Evolutionary conservation across 352 stramenopile species (phyloP).

Genomic region (Globisporangium parvum): DNA sequence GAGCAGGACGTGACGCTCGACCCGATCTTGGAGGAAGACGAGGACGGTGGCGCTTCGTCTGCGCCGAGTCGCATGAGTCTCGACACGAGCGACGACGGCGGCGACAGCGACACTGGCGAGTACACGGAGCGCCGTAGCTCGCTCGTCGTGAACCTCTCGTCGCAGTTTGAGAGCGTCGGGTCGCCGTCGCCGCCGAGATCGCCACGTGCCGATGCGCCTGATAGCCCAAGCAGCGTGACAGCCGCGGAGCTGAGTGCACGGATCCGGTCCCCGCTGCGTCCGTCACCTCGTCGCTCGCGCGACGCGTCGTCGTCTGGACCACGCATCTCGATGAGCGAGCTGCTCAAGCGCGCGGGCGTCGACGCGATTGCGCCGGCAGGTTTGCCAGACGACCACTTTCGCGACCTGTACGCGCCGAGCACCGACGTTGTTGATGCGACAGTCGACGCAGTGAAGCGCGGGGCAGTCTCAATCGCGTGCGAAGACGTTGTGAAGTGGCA

Average conservation of each 20-base stretch:
- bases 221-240: slow-evolving; percentile 5
- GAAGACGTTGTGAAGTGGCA: slow-evolving; percentile 39
- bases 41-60: slow-evolving; percentile 42
- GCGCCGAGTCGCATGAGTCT: slow-evolving; percentile 76
- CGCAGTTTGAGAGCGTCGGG: slow-evolving; percentile 64
- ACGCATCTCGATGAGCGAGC: slow-evolving; percentile 36
- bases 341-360: slow-evolving; percentile 29
- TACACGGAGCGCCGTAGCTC: slow-evolving; percentile 42
- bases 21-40: slow-evolving; percentile 59
- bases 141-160: slow-evolving; percentile 67
- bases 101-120: slow-evolving; percentile 50
- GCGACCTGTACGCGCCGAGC: slow-evolving; percentile 5
- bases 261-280: slow-evolving; percentile 12
- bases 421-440: background rate
- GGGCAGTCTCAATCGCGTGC: slow-evolving; percentile 32
- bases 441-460: slow-evolving; percentile 25
- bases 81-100: slow-evolving; percentile 45
- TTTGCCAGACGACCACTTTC: slow-evolving; percentile 7
- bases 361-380: slow-evolving; percentile 4
- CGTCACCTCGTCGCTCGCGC: slow-evolving; percentile 7
- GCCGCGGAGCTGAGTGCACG: slow-evolving; percentile 10
- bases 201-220: background rate
- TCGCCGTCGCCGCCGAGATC: slow-evolving; percentile 6
- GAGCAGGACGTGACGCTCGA: slow-evolving; percentile 46
- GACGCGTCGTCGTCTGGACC: background rate